A percentile compares a stretch with the other conserved stretches of the same genome.
Conservation (phyloP, 1,284 basidiomycete species). For the Apiotrichum sp. region DNA sequence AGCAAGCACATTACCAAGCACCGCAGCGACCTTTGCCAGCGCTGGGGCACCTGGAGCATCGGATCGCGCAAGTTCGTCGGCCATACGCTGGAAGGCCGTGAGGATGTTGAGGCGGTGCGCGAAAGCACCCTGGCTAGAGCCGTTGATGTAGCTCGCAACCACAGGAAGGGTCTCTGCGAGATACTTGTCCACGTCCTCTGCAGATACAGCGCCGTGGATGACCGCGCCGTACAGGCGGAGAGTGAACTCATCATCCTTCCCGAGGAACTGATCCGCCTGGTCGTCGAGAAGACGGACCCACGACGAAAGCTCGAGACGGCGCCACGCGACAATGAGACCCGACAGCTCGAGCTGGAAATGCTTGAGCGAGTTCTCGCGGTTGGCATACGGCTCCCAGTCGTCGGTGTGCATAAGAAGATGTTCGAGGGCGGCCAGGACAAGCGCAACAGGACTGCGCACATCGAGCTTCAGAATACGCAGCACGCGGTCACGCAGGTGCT, state of each 20-base stretch:
- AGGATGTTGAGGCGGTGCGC: constrained; percentile 64
- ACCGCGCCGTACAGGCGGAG: constrained; percentile 81
- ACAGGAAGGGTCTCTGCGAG: constrained; percentile 67
- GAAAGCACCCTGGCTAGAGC: constrained; percentile 81
- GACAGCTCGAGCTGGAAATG: constrained; percentile 62
- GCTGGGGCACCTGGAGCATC: constrained; percentile 46
- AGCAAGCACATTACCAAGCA: constrained; percentile 62
- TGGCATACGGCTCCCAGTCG: constrained; percentile 96
- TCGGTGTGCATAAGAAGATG: constrained; percentile 80
- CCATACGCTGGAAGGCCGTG: constrained; percentile 57
- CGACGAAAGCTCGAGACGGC: constrained; percentile 77
- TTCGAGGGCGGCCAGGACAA: constrained; percentile 77
- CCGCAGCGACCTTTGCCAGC: constrained; percentile 52
- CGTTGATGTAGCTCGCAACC: constrained; percentile 71
- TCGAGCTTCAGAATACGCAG: constrained; percentile 62
- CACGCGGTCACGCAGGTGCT: constrained; percentile 73
- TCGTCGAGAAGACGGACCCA: constrained; percentile 79
- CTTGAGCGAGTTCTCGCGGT: constrained; percentile 74
- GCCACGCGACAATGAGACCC: constrained; percentile 78
- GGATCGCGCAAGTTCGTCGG: constrained; percentile 16
- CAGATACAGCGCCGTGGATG: constrained; percentile 60
- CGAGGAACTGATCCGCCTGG: constrained; percentile 59
- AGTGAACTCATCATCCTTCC: constrained; percentile 76
- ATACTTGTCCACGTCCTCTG: constrained; percentile 42
- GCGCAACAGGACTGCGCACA: constrained; percentile 70